Evolutionary conservation across 208 protist genomes (phyloP).

Genomic region (Trypanosoma theileri): DNA sequence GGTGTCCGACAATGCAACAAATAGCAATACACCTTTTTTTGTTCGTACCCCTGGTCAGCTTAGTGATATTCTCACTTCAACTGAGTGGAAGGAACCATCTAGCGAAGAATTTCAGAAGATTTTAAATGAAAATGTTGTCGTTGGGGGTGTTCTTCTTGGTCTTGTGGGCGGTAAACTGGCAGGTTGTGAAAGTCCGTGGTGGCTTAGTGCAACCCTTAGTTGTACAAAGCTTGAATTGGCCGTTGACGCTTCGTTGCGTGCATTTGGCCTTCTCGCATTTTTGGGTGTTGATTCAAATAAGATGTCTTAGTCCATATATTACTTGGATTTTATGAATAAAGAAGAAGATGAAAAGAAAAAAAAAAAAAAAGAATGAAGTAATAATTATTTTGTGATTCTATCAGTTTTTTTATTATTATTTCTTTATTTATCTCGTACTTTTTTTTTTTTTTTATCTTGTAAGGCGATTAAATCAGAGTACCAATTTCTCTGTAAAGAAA

Average conservation of each 20-base stretch:
- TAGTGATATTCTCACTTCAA: slow-evolving; percentile 29
- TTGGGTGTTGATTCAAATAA: slow-evolving; percentile 40
- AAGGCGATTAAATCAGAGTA: neutral
- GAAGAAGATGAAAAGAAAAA: neutral
- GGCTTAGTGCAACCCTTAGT: slow-evolving; percentile 82
- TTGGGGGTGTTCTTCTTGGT: slow-evolving; percentile 68
- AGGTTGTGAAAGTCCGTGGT: slow-evolving; percentile 44
- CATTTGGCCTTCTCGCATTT: slow-evolving; percentile 78
- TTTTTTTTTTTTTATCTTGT: slow-evolving; percentile 6
- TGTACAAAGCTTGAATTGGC: slow-evolving; percentile 81
- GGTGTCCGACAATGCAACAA: neutral
- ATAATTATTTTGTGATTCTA: neutral
- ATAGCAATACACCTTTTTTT: slow-evolving; percentile 14
- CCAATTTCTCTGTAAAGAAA: neutral
- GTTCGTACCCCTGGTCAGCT: slow-evolving; percentile 40
- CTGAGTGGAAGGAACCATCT: slow-evolving; percentile 18
- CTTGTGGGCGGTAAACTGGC: slow-evolving; percentile 30
- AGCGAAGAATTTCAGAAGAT: slow-evolving; percentile 30
- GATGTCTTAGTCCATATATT: neutral
- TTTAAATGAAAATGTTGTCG: slow-evolving; percentile 42
- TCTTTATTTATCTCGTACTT: neutral
- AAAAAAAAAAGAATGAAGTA: too few relatives aligned
- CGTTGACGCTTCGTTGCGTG: slow-evolving; percentile 74
- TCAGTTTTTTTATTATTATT: neutral
- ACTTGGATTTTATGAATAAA: neutral